Conservation (phyloP, 768 basidiomycete species). For the Collybia sp. region DNA sequence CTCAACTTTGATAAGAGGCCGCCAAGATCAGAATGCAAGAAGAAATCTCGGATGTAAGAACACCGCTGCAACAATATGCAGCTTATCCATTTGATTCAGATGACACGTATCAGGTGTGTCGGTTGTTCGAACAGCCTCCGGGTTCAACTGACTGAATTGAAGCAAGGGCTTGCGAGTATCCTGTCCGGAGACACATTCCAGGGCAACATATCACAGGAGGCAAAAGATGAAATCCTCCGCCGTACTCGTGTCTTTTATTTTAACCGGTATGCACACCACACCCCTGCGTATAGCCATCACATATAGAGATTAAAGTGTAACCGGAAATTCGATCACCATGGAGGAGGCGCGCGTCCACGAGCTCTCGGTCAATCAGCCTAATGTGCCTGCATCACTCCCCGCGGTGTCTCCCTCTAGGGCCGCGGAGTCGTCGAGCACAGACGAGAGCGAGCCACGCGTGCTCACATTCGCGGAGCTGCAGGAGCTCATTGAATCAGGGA, state of each 20-base stretch:
- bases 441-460: slow-evolving; percentile 29
- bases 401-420: too few relatives aligned
- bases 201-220: slow-evolving; percentile 26
- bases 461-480: slow-evolving; percentile 68
- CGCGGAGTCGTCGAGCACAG: background rate
- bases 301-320: slow-evolving; percentile 21
- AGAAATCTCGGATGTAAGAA: background rate
- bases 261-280: slow-evolving; percentile 38
- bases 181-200: slow-evolving; percentile 35
- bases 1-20: too few relatives aligned
- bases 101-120: slow-evolving; percentile 51
- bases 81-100: slow-evolving; percentile 53
- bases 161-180: slow-evolving; percentile 67
- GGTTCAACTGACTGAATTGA: slow-evolving; percentile 6
- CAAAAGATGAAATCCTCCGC: slow-evolving; percentile 42
- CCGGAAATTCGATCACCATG: slow-evolving; percentile 35
- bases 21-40: too few relatives aligned
- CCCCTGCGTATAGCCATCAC: background rate
- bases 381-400: too few relatives aligned
- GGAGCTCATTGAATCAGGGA: slow-evolving; percentile 65
- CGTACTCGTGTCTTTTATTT: slow-evolving; percentile 69
- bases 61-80: slow-evolving; percentile 22
- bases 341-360: slow-evolving; percentile 37
- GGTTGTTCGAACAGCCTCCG: background rate
- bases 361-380: slow-evolving; percentile 3